A percentile compares a stretch with the other conserved stretches of the same genome.
Evolutionary conservation across 2,329 filamentous ascomycete genomes (phyloP).

Genomic region (Colletotrichum brevisporum): DNA sequence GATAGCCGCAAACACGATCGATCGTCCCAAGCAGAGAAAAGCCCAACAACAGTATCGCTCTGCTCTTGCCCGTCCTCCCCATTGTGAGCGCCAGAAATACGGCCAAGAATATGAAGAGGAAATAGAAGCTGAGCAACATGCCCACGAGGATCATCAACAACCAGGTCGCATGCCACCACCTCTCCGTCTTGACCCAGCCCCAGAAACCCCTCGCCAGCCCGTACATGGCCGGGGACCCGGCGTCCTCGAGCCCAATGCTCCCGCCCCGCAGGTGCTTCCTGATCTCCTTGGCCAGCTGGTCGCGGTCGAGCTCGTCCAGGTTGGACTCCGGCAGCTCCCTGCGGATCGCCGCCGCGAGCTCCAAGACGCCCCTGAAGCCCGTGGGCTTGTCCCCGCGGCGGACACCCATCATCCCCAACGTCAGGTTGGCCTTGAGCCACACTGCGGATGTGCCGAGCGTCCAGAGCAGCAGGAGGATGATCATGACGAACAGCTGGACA

Average conservation of each 20-base stretch:
- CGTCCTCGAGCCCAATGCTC: slow-evolving; percentile 38
- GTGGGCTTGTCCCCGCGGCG: slow-evolving; percentile 18
- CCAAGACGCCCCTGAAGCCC: slow-evolving; percentile 33
- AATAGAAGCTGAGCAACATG: background rate
- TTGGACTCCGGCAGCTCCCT: slow-evolving; percentile 39
- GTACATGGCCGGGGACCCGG: background rate
- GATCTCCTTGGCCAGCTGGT: slow-evolving; percentile 41
- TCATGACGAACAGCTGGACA: slow-evolving; percentile 43
- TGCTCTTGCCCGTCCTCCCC: slow-evolving; percentile 20
- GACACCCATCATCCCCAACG: slow-evolving; percentile 5
- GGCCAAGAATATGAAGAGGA: background rate
- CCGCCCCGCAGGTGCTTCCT: slow-evolving; percentile 42
- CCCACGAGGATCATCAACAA: background rate
- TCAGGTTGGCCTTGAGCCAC: slow-evolving; percentile 42
- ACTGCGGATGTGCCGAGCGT: slow-evolving; percentile 42
- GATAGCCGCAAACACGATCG: slow-evolving; percentile 1
- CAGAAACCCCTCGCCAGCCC: slow-evolving; percentile 3
- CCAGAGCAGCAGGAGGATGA: slow-evolving; percentile 41
- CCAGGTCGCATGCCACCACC: slow-evolving; percentile 30
- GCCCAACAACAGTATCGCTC: background rate
- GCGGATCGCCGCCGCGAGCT: slow-evolving; percentile 24
- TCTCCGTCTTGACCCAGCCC: slow-evolving; percentile 28
- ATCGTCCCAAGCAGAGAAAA: background rate
- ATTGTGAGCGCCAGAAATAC: slow-evolving; percentile 5
- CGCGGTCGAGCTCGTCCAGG: slow-evolving; percentile 37